phyloP scores from a whole-genome alignment of 768 basidiomycete species.

The Lactifluus volemus region DNA sequence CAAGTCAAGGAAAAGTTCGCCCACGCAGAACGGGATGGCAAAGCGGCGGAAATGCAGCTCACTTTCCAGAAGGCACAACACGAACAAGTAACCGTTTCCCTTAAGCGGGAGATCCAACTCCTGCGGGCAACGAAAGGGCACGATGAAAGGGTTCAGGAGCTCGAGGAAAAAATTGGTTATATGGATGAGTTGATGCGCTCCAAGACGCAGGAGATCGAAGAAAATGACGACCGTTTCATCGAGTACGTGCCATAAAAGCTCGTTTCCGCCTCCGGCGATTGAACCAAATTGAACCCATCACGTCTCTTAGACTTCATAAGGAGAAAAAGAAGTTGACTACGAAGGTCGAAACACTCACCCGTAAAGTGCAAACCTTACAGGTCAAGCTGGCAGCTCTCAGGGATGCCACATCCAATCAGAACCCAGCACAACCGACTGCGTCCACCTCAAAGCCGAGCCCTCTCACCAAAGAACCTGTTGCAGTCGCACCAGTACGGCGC shows the following conservation, averaged over 20 bases:
- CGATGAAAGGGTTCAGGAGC: slow-evolving; percentile 44
- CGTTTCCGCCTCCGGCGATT: background rate
- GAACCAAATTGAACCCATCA: slow-evolving; percentile 6
- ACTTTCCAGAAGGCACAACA: slow-evolving; percentile 58
- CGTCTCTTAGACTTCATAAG: slow-evolving; percentile 53
- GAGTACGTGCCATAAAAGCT: slow-evolving; percentile 45
- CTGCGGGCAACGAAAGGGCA: slow-evolving; percentile 48
- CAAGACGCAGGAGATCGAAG: slow-evolving; percentile 74
- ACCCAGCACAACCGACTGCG: slow-evolving; percentile 14
- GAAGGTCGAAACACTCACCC: slow-evolving; percentile 62
- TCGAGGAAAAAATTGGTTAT: slow-evolving; percentile 63
- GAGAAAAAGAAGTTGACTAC: slow-evolving; percentile 67
- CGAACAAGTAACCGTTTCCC: slow-evolving; percentile 49
- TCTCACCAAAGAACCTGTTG: background rate
- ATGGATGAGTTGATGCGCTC: slow-evolving; percentile 63
- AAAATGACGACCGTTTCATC: slow-evolving; percentile 72
- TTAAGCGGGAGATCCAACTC: slow-evolving; percentile 47
- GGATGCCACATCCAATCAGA: slow-evolving; percentile 25
- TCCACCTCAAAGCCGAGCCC: slow-evolving; percentile 19
- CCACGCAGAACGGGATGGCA: slow-evolving; percentile 36
- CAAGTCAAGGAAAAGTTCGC: slow-evolving; percentile 29
- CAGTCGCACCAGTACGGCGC: slow-evolving; percentile 9
- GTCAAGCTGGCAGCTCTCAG: slow-evolving; percentile 52
- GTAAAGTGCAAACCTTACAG: slow-evolving; percentile 67
- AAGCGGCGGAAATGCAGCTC: slow-evolving; percentile 57